phyloP scores from a whole-genome alignment of 2,329 filamentous ascomycete genomes.

The Fusarium secorum region DNA sequence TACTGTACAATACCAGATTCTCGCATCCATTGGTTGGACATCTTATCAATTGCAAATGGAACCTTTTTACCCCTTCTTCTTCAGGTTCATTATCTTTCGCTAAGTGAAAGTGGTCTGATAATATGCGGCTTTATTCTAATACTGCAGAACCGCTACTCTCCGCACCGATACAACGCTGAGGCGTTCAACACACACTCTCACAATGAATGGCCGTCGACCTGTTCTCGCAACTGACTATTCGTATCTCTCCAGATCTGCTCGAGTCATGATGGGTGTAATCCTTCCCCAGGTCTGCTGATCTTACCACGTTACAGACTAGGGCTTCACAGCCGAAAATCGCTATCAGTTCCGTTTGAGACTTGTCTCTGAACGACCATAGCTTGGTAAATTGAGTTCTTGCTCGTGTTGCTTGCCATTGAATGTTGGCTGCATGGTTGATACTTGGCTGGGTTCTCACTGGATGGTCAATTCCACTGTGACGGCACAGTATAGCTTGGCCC shows the following conservation, averaged over 20 bases:
- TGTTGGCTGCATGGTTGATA: neutral
- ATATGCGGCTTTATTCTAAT: neutral
- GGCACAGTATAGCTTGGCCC: constrained; percentile 9
- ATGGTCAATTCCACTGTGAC: neutral
- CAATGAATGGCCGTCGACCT: neutral
- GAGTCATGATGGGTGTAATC: constrained; percentile 4
- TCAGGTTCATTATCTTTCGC: neutral
- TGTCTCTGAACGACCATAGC: neutral
- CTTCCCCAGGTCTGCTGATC: neutral
- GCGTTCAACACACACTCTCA: neutral
- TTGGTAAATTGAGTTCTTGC: neutral
- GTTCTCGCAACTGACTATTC: neutral
- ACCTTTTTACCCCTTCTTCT: neutral
- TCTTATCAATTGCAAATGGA: neutral
- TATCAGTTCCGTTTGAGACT: neutral
- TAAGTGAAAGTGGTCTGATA: constrained; percentile 16
- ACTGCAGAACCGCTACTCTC: neutral
- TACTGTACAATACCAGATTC: neutral
- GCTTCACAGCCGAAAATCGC: neutral
- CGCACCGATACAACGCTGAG: neutral
- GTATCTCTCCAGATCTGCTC: neutral
- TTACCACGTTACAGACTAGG: neutral
- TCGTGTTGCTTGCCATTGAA: neutral
- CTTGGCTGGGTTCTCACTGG: neutral
- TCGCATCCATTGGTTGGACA: neutral